Evolutionary conservation across 2,329 filamentous ascomycete species (phyloP), one percentile per base, ranked within the genome.

Genomic region (Nemania abortiva): DNA sequence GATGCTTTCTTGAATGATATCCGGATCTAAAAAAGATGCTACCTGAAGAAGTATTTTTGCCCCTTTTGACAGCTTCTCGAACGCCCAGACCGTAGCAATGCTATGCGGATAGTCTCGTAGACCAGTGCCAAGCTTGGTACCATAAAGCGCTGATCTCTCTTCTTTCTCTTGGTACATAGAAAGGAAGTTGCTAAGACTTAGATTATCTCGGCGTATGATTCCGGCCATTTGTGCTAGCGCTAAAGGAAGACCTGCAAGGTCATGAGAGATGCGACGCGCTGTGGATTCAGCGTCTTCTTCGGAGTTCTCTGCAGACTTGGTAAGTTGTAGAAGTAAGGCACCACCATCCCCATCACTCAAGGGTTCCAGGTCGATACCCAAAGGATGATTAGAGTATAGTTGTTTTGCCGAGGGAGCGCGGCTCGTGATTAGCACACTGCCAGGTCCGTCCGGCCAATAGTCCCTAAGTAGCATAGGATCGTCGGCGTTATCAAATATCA

Each of bases 1-100:
- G 13, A 45, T 47, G 2, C n/a, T 37, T 18, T 60, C 39, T 50
- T 49, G 24, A 3, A 60, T 50, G 4, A 24, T 37, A 29, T 60
- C 56, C 20, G 39, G 39, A 37, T 60, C 56, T 22, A 60, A 5
- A 1, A 50, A 61, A 18, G 64, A 62, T 2, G 50, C 42, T 9
- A 58, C 6, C 27, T 24, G 27, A 3, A 63, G 22, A 18, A 66
- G 18, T 11, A 13, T 5, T 5, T 39, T 53, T 4, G 64, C 64
- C n/a, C 39, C 34, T 18, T n/a, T 3, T 2, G 31, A 34, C 9
- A 62, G 49, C 27, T 62, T 66, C 49, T 62, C 63, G 11, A 66
- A 15, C 20, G 63, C 55, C 63, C 56, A 66, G 9, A 61, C 63
- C 10, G 63, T 66, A 9, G 56, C 31, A 15, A 66, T 31, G 11